A percentile compares a stretch with the other conserved stretches of the same genome.
phyloP scores from a whole-genome alignment of 2,329 filamentous ascomycete genomes.

The Fusarium sp. region DNA sequence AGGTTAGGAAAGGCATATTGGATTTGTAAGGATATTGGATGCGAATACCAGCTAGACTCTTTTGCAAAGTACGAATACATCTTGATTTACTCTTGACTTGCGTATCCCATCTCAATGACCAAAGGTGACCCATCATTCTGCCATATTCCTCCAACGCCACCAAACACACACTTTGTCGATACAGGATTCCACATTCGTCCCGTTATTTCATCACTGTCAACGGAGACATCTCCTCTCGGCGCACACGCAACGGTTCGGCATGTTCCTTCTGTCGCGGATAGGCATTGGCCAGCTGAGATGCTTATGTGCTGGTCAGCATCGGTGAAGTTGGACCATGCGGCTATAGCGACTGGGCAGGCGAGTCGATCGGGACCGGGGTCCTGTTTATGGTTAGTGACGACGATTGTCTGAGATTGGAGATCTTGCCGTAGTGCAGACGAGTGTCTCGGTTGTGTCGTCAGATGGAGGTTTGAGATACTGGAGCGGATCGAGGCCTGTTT shows the following conservation, averaged over 20 bases:
- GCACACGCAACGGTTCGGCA: conserved; percentile 35
- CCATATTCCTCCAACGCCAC: conserved; percentile 35
- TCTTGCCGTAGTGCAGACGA: conserved; percentile 27
- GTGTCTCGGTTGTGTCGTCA: conserved; percentile 11
- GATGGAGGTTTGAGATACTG: conserved; percentile 1
- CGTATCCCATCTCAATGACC: conserved; percentile 30
- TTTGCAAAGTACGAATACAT: conserved; percentile 6
- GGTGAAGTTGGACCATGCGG: conserved; percentile 15
- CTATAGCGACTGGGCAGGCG: conserved; percentile 31
- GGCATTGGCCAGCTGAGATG: conserved; percentile 19
- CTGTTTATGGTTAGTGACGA: background rate
- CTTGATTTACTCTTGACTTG: background rate
- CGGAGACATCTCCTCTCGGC: background rate
- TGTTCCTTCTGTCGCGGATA: background rate
- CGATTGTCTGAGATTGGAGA: background rate
- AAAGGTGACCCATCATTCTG: conserved; percentile 22
- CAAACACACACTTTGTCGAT: conserved; percentile 32
- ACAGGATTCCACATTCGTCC: conserved; percentile 40
- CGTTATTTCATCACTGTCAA: conserved; percentile 8
- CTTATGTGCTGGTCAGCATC: conserved; percentile 1
- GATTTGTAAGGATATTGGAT: background rate
- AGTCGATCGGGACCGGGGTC: conserved; percentile 27
- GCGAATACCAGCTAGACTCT: background rate
- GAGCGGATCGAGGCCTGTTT: conserved; percentile 28
- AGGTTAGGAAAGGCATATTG: background rate